These are phyloP conservation scores for Pseudogymnoascus sp. DNA, from an alignment of 2,329 filamentous ascomycete species.

Conservation along the genomic window DNA sequence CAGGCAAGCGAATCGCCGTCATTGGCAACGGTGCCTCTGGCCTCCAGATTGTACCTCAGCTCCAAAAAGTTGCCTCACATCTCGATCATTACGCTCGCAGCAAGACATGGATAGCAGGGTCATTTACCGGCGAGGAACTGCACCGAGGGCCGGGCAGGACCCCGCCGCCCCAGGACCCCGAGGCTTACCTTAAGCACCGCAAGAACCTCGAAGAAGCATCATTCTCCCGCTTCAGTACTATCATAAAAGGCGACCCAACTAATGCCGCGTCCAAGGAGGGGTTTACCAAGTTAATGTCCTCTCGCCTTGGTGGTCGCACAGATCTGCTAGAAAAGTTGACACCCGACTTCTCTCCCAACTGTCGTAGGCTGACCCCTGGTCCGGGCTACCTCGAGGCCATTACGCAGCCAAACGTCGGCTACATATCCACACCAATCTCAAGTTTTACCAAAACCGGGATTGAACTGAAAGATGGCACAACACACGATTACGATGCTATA, in stretches of 20 bases:
- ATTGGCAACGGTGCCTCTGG: conserved; percentile 56
- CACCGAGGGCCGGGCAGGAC: conserved; percentile 33
- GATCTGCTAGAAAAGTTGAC: conserved; percentile 47
- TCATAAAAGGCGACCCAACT: conserved; percentile 44
- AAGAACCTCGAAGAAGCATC: conserved; percentile 50
- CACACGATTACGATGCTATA: conserved; percentile 21
- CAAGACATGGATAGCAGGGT: conserved; percentile 57
- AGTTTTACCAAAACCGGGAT: conserved; percentile 29
- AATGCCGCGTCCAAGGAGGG: conserved; percentile 40
- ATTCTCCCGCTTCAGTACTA: conserved; percentile 41
- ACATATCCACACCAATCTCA: conserved; percentile 30
- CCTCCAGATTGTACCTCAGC: conserved; percentile 46
- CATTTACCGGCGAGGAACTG: conserved; percentile 45
- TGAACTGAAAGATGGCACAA: conserved; percentile 20
- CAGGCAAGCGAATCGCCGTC: conserved; percentile 42
- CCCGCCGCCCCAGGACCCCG: conserved; percentile 45
- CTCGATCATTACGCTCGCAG: conserved; percentile 59
- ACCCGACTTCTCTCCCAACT: conserved; percentile 39
- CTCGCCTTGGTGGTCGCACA: conserved; percentile 44
- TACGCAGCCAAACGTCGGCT: conserved; percentile 33
- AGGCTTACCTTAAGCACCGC: conserved; percentile 49
- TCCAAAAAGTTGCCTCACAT: conserved; percentile 39
- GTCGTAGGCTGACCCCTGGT: conserved; percentile 38
- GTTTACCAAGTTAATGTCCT: conserved; percentile 45
- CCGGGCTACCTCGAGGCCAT: conserved; percentile 40